Percentiles rank a stretch among this genome's conserved stretches.
Conservation (phyloP, 176 grass and related monocot genomes). For the Lolium multiflorum region DNA sequence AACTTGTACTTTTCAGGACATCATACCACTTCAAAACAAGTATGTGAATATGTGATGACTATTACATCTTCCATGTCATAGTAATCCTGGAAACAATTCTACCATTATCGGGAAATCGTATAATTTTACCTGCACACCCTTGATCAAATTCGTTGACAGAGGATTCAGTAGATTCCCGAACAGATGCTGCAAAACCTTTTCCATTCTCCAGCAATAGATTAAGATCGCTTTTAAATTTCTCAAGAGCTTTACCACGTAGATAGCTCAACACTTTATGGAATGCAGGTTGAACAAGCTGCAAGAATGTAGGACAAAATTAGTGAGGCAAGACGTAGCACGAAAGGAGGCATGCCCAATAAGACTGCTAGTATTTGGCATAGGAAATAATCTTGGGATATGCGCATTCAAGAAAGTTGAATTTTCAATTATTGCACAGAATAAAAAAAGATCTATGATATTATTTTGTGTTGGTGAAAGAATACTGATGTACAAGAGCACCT, state of each 20-base stretch:
- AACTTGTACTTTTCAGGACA: conserved; percentile 6
- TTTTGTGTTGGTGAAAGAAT: conserved; percentile 8
- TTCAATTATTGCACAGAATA: not conserved
- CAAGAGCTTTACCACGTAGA: conserved; percentile 67
- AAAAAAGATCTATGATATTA: not conserved
- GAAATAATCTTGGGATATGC: not conserved
- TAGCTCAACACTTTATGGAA: conserved; percentile 84
- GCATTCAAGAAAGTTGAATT: not conserved
- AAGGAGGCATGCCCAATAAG: conserved; percentile 4
- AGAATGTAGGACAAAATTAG: conserved; percentile 29
- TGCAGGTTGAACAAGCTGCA: conserved; percentile 83
- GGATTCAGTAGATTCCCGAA: conserved; percentile 63
- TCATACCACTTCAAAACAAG: conserved; percentile 18
- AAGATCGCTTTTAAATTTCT: conserved; percentile 86
- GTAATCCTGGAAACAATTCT: conserved; percentile 22
- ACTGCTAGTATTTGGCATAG: not conserved
- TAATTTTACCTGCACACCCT: conserved; percentile 54
- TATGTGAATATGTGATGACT: not conserved
- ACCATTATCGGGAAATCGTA: not conserved
- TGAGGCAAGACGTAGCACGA: conserved; percentile 31
- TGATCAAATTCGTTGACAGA: conserved; percentile 70
- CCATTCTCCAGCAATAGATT: conserved; percentile 61
- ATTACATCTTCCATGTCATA: not conserved
- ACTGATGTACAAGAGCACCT: conserved; percentile 32
- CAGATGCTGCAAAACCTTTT: conserved; percentile 64